A percentile compares a stretch with the other conserved stretches of the same genome.
phyloP scores from a whole-genome alignment of 768 basidiomycete species.

The Lactarius deliciosus region DNA sequence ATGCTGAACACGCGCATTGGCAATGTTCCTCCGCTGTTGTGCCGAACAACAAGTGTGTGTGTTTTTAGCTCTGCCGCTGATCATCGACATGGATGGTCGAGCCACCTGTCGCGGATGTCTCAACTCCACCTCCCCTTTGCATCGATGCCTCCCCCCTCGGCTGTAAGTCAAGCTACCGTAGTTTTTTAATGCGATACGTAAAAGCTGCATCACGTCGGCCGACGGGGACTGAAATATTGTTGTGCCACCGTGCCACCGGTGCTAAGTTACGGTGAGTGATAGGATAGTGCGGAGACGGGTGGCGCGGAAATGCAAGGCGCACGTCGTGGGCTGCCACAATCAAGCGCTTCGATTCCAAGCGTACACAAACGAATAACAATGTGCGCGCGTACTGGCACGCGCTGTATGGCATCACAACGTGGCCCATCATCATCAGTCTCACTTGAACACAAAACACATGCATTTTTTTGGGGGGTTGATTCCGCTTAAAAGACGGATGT shows the following conservation, averaged over 20 bases:
- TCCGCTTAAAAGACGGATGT: neutral
- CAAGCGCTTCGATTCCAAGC: neutral
- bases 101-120: neutral
- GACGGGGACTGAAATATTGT: neutral
- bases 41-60: neutral
- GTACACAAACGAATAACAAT: neutral
- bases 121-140: conserved; percentile 1
- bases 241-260: neutral
- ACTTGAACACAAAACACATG: neutral
- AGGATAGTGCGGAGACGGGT: neutral
- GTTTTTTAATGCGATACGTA: neutral
- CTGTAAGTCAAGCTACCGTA: too few species aligned
- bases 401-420: neutral
- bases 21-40: neutral
- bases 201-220: neutral
- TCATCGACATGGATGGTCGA: neutral
- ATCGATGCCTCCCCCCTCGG: neutral
- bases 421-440: neutral
- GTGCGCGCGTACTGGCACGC: neutral
- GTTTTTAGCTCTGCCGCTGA: too few species aligned
- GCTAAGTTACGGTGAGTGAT: neutral
- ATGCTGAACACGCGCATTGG: neutral
- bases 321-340: neutral
- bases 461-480: neutral
- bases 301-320: neutral